Conservation (phyloP, 768 basidiomycete species). For the Russula emetica region DNA sequence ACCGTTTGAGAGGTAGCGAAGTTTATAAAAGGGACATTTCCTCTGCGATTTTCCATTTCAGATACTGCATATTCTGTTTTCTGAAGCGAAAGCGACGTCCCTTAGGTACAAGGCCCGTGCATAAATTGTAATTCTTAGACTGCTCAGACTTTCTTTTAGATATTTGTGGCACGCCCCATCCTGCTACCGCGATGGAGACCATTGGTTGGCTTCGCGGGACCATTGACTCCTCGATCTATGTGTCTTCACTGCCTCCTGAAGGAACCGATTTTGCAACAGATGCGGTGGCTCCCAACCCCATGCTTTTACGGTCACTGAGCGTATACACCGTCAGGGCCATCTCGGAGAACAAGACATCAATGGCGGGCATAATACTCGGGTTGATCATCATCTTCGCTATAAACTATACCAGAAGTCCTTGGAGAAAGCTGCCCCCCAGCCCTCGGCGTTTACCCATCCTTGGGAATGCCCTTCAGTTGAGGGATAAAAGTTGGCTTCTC, state of each 20-base stretch:
- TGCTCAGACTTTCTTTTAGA: too few relatives aligned
- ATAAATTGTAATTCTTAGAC: too few relatives aligned
- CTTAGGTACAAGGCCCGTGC: background rate
- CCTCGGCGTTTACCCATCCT: slow-evolving; percentile 11
- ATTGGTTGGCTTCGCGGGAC: background rate
- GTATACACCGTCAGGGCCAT: background rate
- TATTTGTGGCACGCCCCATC: background rate
- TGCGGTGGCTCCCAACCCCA: background rate
- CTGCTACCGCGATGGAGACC: background rate
- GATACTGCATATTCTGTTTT: background rate
- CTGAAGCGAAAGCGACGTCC: background rate
- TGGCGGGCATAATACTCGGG: background rate
- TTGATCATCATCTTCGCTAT: background rate
- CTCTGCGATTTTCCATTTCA: background rate
- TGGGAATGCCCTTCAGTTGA: slow-evolving; percentile 9
- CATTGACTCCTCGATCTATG: background rate
- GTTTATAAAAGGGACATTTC: background rate
- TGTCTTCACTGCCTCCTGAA: too few relatives aligned
- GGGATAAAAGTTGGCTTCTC: slow-evolving; percentile 8
- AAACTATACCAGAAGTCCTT: background rate
- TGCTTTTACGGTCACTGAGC: background rate
- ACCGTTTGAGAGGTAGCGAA: background rate
- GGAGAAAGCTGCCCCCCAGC: slow-evolving; percentile 11
- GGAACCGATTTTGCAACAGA: too few relatives aligned
- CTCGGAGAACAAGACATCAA: background rate